phyloP scores from a whole-genome alignment of 192 early-diverging fungal species.

The Pilobolus umbonatus region DNA sequence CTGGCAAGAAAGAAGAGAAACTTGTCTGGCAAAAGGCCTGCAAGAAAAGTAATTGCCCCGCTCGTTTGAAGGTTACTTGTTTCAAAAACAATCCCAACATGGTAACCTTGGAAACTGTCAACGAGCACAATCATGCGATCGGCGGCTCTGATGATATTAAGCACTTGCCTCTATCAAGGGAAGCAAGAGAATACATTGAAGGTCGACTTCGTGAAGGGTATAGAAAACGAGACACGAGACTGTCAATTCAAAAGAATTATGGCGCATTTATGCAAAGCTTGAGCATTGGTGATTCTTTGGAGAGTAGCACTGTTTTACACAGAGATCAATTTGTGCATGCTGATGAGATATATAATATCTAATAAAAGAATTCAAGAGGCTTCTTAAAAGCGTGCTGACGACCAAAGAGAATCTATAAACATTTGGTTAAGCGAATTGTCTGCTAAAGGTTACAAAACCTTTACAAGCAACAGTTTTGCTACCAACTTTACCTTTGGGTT shows the following conservation, averaged over 20 bases:
- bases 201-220: background rate
- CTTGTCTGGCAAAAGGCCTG: too few relatives aligned
- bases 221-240: background rate
- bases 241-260: background rate
- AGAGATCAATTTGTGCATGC: background rate
- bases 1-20: too few relatives aligned
- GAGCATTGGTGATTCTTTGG: background rate
- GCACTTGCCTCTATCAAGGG: background rate
- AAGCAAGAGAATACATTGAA: background rate
- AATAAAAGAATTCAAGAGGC: conserved; percentile 2
- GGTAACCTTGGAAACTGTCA: background rate
- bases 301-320: background rate
- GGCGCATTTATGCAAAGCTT: background rate
- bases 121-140: background rate
- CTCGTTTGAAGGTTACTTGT: background rate
- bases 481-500: background rate
- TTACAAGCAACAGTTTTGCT: background rate
- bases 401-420: background rate
- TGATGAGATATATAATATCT: background rate
- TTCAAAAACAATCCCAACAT: background rate
- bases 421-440: background rate
- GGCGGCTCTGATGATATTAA: background rate
- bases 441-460: background rate
- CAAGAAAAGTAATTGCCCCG: too few relatives aligned
- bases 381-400: background rate